Conservation (phyloP, 331 rosid genomes). For the Arachis monticola region DNA sequence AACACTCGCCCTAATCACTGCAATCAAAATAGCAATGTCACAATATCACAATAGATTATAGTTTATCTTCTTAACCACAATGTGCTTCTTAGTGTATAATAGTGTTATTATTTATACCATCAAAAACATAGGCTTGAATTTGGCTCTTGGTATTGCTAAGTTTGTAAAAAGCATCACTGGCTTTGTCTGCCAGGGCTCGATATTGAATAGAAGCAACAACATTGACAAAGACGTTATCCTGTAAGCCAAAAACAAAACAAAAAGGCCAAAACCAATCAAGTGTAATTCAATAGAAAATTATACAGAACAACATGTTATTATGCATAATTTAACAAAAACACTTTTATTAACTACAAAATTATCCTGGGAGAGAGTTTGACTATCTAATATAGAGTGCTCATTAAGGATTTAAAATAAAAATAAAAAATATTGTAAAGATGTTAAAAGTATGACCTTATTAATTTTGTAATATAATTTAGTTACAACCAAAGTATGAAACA, state of each 20-base stretch:
- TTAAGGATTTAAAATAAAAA: too few species aligned
- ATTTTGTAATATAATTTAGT: conserved; percentile 10
- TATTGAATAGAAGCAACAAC: conserved; percentile 84
- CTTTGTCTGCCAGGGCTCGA: conserved; percentile 74
- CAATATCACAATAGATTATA: conserved; percentile 9
- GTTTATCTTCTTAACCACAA: neutral
- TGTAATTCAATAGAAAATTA: neutral
- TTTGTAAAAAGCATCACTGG: conserved; percentile 76
- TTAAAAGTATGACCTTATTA: too few species aligned
- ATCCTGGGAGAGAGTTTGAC: too few species aligned
- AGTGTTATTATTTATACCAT: conserved; percentile 51
- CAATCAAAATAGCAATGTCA: neutral
- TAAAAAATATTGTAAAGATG: too few species aligned
- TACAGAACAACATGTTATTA: too few species aligned
- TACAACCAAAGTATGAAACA: neutral
- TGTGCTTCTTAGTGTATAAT: conserved; percentile 10
- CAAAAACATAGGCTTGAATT: conserved; percentile 84
- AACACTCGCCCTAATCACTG: conserved; percentile 69
- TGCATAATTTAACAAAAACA: too few species aligned
- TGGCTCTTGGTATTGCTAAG: conserved; percentile 75
- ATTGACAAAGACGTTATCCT: conserved; percentile 84
- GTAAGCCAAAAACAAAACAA: too few species aligned
- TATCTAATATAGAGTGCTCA: too few species aligned
- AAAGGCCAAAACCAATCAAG: conserved; percentile 31
- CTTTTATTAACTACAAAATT: too few species aligned